Base-by-base conservation (phyloP, 352 stramenopile species). In the Globisporangium perplexum region DNA sequence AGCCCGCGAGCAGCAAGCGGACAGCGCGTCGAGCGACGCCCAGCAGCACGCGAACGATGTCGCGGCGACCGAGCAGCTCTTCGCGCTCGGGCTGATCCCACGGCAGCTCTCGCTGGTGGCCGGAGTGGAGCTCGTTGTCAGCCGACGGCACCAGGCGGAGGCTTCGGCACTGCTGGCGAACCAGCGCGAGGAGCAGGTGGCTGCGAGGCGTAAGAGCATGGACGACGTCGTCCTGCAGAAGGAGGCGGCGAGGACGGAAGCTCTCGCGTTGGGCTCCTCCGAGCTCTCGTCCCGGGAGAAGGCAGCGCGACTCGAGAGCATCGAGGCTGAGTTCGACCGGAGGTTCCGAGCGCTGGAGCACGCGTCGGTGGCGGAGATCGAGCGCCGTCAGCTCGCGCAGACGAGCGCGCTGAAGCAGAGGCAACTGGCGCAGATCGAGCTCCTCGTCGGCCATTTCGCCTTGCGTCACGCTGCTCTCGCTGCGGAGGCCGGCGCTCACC, bases 71-170 rank as follows among this genome's bases (percentile, higher is more conserved):
- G 72, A 85, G 39, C 69, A 84, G 30, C 59, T 92, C 8, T 75
- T 92, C 39, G 62, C 62, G 17, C 66, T 72, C 42, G 63, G 61
- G 0, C 53, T 90, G 23, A 50, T 89, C 4, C 74, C 81, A 8
- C 44, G 53, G 1, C 80, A 85, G 30, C 45, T 89, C 31, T 69
- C 77, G 18, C 54, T 89, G 10, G 55, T 89, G 26, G 65, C 57
- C 24, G 78, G 66, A 0, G 64, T 92, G 17, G 75, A 90, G 49
- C 48, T 86, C 24, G 68, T 86, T 5, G 66, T 88, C 41, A 72
- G 61, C 20, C 55, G 65, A 44, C 68, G 78, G 7, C 78, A 92
- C n/a, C 68, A 85, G 31, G 50, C 63, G 2, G 78, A 92, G 33
- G 61, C 68, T 12, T 59, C 65, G 3, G 47, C 67, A 39, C 59